Base-by-base conservation (phyloP, 352 stramenopile species). In the Phytopythium vexans region DNA sequence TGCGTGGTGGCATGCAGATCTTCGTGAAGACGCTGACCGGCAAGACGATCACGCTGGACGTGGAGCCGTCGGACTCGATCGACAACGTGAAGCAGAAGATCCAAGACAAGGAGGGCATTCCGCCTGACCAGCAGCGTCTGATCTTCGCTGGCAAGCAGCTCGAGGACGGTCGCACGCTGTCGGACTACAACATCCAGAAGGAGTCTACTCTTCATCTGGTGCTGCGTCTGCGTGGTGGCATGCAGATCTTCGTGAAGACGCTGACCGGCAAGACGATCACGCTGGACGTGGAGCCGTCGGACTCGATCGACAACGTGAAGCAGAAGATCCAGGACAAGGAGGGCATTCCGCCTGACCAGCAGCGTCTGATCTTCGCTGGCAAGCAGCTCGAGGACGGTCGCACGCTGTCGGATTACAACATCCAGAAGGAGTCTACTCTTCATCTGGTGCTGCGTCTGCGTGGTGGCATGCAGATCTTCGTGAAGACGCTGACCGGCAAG, bases 101-200 rank as follows among this genome's bases (percentile, higher is more conserved):
- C 68, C 66, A 94, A 45, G 86, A 96, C 64, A 97, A 88, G 68
- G 88, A 97, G 65, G 92, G 92, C 49, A 98, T 98, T 44, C 95
- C 92, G 31, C 75, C 89, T 40, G 94, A 98, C 62, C 92, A 98
- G 74, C 94, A 98, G 72, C 80, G 94, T 36, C 77, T 98, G 49
- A 99, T 98, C 64, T 98, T 98, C 68, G 93, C 85, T 31, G 95
- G 94, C 49, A 97, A 98, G 75, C 95, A 98, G 81, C 72, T 98
- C 12, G 89, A 98, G 63, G 92, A 97, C 62, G 82, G n/a, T n/a
- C n/a, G n/a, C n/a, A n/a, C n/a, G n/a, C n/a, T n/a, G 82, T 27
- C 97, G 96, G 94, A 98, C 74, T 98, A 97, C 75, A 87, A 97
- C 65, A 92, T 98, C 53, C 86, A 97, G 68, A 97, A 97, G 77